These are phyloP conservation scores for Schizothecium vesticola DNA, from an alignment of 495 filamentous ascomycete species.

Conservation along the genomic window DNA sequence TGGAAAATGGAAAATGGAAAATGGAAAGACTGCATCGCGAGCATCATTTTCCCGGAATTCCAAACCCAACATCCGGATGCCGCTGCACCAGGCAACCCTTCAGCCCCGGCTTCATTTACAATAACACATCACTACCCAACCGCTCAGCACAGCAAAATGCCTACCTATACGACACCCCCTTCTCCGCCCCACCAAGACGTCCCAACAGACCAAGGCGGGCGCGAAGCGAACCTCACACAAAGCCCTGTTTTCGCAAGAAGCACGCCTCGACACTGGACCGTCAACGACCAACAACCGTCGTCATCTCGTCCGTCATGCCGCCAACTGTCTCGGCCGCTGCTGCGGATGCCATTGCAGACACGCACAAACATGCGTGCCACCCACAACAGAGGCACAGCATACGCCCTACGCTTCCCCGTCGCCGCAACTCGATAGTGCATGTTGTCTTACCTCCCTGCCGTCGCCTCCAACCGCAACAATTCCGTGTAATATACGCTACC, in stretches of 20 bases:
- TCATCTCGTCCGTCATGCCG: not conserved
- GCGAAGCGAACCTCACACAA: too few species aligned
- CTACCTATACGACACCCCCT: not conserved
- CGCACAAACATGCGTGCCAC: not conserved
- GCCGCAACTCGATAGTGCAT: constrained; percentile 7
- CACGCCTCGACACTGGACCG: not conserved
- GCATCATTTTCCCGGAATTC: not conserved
- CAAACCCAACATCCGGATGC: not conserved
- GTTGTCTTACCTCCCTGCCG: not conserved
- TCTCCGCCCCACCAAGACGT: not conserved
- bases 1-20: too few species aligned
- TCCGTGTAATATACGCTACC: constrained; percentile 10
- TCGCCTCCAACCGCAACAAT: constrained; percentile 13
- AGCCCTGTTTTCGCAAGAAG: not conserved
- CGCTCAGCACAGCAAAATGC: not conserved
- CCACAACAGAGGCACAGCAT: constrained; percentile 8
- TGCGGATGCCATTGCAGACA: not conserved
- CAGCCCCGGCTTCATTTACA: not conserved
- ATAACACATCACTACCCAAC: too few species aligned
- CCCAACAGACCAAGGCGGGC: not conserved
- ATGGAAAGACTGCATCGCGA: not conserved
- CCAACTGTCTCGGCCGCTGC: not conserved
- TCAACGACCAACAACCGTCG: not conserved
- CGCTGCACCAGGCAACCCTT: not conserved
- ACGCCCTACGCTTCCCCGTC: not conserved